Base-by-base conservation (phyloP, 2,329 filamentous ascomycete species). In the Stachybotrys elegans region DNA sequence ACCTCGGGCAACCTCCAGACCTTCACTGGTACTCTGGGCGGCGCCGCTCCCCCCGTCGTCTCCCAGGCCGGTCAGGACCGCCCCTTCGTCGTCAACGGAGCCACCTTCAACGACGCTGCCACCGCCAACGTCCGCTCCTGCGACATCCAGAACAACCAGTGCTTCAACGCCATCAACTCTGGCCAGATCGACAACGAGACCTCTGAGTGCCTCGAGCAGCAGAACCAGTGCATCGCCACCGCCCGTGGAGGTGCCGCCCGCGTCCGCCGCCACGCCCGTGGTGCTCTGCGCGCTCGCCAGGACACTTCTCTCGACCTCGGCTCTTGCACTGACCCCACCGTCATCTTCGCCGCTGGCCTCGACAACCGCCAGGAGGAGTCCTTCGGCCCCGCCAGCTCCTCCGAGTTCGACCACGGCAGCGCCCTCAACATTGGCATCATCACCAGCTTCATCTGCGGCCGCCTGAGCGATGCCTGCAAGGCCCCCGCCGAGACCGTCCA, bases 41-140 rank as follows among this genome's bases (percentile, higher is more conserved):
- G 68, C 22, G 46, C 67, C 1, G 51, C 69, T 3, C 69, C 71
- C 2, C 55, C 72, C 4, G 69, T 75, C 21, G 50, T 63, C 51
- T 62, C 63, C 3, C 57, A 58, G 5, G 57, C 60, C 22, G 51
- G 59, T 9, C 11, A 36, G 16, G 53, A 61, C 36, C 67, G 67
- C 14, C 71, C 71, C 42, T 77, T 76, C 57, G 63, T 58, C 40
- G 80, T 80, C 50, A 80, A 74, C 44, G 72, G 70, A 14, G 71
- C 72, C 43, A 78, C 70, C 48, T 83, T 83, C 59, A 65, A 72
- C 5, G 69, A 69, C 50, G 51, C 57, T 9, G 67, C 62, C 36
- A 71, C 69, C 27, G 72, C 72, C 9, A 55, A 72, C 46, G 63
- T 68, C 58, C 70, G 72, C 21, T 72, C 71, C 11, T 76, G 72